Conservation (phyloP, 2,329 filamentous ascomycete genomes). For the Keithomyces neogunnii region DNA sequence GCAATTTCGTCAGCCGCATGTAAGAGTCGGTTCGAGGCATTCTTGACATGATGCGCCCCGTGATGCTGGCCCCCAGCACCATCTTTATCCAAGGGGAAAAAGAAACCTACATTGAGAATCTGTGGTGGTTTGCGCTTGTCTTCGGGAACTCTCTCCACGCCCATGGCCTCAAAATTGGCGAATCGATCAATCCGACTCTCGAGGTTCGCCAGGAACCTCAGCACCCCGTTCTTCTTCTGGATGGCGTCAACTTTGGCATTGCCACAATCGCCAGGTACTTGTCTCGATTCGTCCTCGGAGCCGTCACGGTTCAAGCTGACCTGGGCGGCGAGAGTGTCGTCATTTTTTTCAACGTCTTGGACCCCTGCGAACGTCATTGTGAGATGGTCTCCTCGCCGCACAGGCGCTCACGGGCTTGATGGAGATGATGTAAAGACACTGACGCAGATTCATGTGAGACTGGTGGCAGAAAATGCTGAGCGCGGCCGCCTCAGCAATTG, state of each 20-base stretch:
- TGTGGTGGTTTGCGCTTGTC: conserved; percentile 4
- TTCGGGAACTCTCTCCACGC: conserved; percentile 5
- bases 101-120: conserved; percentile 1
- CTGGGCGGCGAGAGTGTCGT: no score
- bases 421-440: neutral
- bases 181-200: conserved; percentile 4
- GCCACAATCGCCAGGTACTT: neutral
- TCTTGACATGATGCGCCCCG: no score
- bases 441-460: neutral
- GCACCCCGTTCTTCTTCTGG: neutral
- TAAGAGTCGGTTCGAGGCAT: neutral
- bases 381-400: neutral
- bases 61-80: no score
- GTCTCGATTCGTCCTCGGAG: neutral
- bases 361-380: neutral
- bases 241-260: neutral
- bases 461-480: neutral
- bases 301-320: neutral
- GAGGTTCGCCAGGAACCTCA: conserved; percentile 1
- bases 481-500: no score
- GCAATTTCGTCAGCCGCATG: neutral
- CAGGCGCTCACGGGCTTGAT: neutral
- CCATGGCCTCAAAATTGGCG: conserved; percentile 5
- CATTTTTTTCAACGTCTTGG: neutral
- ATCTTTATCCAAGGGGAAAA: neutral